Percentiles rank a stretch among this genome's conserved stretches.
Evolutionary conservation across 495 filamentous ascomycete genomes (phyloP).

Genomic region (Oleoguttula mirabilis): DNA sequence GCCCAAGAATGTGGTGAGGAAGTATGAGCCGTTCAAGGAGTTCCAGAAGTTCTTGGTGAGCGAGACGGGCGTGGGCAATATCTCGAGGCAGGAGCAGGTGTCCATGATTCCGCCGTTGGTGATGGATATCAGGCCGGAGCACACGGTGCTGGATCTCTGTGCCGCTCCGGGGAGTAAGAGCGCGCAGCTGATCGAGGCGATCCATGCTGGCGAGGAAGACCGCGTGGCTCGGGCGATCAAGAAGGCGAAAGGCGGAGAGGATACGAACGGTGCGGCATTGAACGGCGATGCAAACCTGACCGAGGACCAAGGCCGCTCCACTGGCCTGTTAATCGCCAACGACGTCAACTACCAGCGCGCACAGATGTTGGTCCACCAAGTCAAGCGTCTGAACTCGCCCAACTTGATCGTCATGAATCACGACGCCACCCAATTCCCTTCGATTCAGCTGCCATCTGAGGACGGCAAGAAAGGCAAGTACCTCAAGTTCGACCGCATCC

Average conservation of each 20-base stretch:
- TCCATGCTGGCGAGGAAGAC: slow-evolving; percentile 83
- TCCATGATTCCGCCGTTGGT: slow-evolving; percentile 97
- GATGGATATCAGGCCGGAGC: slow-evolving; percentile 79
- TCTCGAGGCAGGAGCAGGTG: slow-evolving; percentile 90
- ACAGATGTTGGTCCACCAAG: slow-evolving; percentile 94
- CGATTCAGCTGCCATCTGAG: slow-evolving; percentile 60
- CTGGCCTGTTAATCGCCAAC: slow-evolving; percentile 86
- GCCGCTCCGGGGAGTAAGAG: slow-evolving; percentile 95
- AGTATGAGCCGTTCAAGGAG: slow-evolving; percentile 78
- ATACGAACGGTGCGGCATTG: slow-evolving; percentile 29
- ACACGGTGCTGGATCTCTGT: slow-evolving; percentile 89
- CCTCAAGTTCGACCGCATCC: slow-evolving; percentile 90
- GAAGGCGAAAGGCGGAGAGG: slow-evolving; percentile 1
- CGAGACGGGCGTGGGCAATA: slow-evolving; percentile 93
- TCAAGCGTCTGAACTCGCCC: slow-evolving; percentile 90
- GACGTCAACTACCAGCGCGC: slow-evolving; percentile 89
- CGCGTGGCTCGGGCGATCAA: slow-evolving; percentile 46
- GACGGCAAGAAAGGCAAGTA: slow-evolving; percentile 48
- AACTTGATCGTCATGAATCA: slow-evolving; percentile 97
- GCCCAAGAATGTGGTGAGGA: slow-evolving; percentile 82
- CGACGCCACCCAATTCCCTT: slow-evolving; percentile 90
- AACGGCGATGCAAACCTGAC: slow-evolving; percentile 32
- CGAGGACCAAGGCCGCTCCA: slow-evolving; percentile 71
- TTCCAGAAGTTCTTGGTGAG: slow-evolving; percentile 98
- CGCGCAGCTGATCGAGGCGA: slow-evolving; percentile 85